A percentile compares a stretch with the other conserved stretches of the same genome.
phyloP scores from a whole-genome alignment of 1,284 basidiomycete species.

The Takashimella koratensis region DNA sequence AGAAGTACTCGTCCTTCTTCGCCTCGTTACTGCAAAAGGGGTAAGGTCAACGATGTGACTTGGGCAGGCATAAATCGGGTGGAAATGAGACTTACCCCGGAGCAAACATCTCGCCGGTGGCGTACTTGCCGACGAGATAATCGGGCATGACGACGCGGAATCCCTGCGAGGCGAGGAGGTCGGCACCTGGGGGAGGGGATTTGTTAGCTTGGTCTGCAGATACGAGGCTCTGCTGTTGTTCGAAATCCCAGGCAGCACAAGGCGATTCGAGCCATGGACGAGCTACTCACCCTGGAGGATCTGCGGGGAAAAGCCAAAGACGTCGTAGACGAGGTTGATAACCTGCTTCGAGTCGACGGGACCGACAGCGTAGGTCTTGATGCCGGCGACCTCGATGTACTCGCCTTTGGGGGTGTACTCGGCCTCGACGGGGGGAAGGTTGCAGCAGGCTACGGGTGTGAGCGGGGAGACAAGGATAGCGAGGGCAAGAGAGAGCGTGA shows the following conservation, averaged over 20 bases:
- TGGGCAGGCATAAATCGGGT: neutral
- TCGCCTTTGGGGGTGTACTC: constrained; percentile 53
- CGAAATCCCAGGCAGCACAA: too few species aligned
- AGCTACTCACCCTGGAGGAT: constrained; percentile 49
- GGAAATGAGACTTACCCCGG: constrained; percentile 12
- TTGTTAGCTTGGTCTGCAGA: too few species aligned
- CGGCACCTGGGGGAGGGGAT: constrained; percentile 45
- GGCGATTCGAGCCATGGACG: too few species aligned
- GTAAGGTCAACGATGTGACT: neutral
- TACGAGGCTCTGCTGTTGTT: too few species aligned
- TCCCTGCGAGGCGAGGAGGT: constrained; percentile 45
- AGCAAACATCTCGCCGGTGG: constrained; percentile 42
- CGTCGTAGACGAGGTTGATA: constrained; percentile 29
- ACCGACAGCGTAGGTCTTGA: constrained; percentile 46
- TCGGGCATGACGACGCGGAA: constrained; percentile 52
- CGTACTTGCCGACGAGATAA: constrained; percentile 47
- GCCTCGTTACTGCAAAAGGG: constrained; percentile 12
- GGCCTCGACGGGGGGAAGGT: constrained; percentile 51
- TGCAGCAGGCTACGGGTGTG: constrained; percentile 49
- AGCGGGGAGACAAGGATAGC: neutral
- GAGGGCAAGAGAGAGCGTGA: neutral
- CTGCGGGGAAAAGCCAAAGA: constrained; percentile 52
- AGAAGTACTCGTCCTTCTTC: constrained; percentile 33
- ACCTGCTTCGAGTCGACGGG: constrained; percentile 34
- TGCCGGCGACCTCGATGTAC: constrained; percentile 42